These are phyloP conservation scores for Colletotrichum spaethianum DNA, from an alignment of 2,329 filamentous ascomycete genomes.

Conservation along the genomic window DNA sequence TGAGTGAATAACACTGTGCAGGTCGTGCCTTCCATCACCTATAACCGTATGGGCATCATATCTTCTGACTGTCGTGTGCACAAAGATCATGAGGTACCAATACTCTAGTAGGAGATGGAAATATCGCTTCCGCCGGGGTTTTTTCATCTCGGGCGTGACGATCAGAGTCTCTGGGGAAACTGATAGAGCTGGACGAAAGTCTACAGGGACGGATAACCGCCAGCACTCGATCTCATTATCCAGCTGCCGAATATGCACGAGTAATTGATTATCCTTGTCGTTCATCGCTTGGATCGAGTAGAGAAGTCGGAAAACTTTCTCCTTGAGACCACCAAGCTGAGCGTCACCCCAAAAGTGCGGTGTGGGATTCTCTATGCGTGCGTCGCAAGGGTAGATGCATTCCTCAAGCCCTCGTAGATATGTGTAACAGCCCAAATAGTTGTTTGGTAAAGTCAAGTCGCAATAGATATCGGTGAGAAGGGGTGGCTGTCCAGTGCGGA, in stretches of 20 bases:
- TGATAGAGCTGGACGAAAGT: conserved; percentile 32
- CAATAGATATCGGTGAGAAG: conserved; percentile 30
- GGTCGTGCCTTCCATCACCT: conserved; percentile 34
- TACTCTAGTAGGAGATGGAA: conserved; percentile 43
- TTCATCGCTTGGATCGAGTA: neutral
- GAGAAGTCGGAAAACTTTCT: conserved; percentile 16
- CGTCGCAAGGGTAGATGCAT: neutral
- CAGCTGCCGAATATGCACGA: conserved; percentile 47
- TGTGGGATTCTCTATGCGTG: no score
- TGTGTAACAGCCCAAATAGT: neutral
- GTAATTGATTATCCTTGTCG: conserved; percentile 22
- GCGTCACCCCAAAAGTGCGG: neutral
- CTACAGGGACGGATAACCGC: conserved; percentile 45
- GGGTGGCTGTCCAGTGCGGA: conserved; percentile 45
- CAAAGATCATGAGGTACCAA: conserved; percentile 39
- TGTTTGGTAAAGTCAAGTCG: neutral
- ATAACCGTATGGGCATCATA: conserved; percentile 35
- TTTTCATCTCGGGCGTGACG: neutral
- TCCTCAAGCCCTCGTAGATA: neutral
- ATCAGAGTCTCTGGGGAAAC: neutral
- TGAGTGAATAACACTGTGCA: conserved; percentile 45
- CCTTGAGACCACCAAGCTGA: conserved; percentile 1
- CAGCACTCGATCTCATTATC: conserved; percentile 52
- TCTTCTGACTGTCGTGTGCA: conserved; percentile 43
- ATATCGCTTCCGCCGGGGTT: neutral